Base-by-base conservation (phyloP, 1,284 basidiomycete species). In the Gastroboletus turbinatus region DNA sequence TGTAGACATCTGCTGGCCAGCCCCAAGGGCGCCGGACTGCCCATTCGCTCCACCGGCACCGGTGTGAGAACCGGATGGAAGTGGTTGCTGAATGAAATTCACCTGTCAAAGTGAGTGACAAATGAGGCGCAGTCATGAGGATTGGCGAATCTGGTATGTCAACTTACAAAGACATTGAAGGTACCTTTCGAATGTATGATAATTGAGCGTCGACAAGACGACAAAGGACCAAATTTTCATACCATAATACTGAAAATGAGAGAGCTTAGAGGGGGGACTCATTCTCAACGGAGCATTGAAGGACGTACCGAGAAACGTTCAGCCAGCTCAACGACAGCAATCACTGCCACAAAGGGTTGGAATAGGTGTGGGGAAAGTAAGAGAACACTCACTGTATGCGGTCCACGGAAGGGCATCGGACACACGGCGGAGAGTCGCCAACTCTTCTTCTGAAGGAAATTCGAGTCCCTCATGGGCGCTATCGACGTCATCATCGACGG, bases 371-470 rank as follows among this genome's bases (percentile, higher is more conserved):
- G 53, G 19, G 53, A 60, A 33, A 57, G 55, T 27, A 63, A 64
- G 53, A 27, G 52, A 53, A 55, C 50, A 76, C 80, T 70, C 55
- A 87, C 86, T 65, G 66, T 87, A 90, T 30, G 83, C 85, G 57
- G 67, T 78, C 88, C 82, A 87, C 7, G 87, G 85, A 51, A 90
- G 71, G 38, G 66, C 53, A 62, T 89, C 88, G 10, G 85, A 67
- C 7, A 92, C 82, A 32, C 82, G 82, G 30, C 84, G 78, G 43
- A 90, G 77, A 11, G 81, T 85, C 7, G 60, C 62, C 21, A 76
- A 69, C 72, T 92, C 90, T 67, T 91, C 83, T 29, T 83, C 82
- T 2, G 88, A 88, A 4, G 90, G 90, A 58, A 85, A 82, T 56
- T 81, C 78, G 49, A 85, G 77, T 23, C 82, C 82, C 39, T 82